These are phyloP conservation scores for Phytophthora ramorum DNA, from an alignment of 352 stramenopile species.

Conservation along the genomic window DNA sequence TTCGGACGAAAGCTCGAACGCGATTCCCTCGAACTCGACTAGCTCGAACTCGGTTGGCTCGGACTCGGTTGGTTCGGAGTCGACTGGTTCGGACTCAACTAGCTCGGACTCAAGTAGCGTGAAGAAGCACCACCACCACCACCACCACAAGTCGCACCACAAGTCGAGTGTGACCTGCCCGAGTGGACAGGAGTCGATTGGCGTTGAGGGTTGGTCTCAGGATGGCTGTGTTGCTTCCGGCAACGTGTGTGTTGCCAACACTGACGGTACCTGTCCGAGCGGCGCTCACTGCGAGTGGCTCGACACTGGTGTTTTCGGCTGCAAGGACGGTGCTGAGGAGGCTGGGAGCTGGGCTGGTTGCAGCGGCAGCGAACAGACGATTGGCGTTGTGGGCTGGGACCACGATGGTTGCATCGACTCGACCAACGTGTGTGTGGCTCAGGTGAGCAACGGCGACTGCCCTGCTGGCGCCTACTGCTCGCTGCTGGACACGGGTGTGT, in stretches of 20 bases:
- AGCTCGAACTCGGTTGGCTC: no score
- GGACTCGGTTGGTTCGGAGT: no score
- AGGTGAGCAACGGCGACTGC: conserved; percentile 13
- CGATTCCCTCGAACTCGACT: no score
- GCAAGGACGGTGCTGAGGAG: conserved; percentile 13
- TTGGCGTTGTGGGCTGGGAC: conserved; percentile 19
- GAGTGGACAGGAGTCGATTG: conserved; percentile 26
- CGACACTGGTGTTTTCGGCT: conserved; percentile 29
- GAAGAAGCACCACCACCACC: conserved; percentile 8
- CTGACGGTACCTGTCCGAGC: conserved; percentile 15
- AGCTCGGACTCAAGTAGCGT: no score
- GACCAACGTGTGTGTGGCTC: conserved; percentile 4
- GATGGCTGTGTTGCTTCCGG: conserved; percentile 14
- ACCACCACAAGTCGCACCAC: conserved; percentile 21
- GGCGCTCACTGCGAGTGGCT: conserved; percentile 25
- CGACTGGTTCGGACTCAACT: no score
- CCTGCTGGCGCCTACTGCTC: conserved; percentile 25
- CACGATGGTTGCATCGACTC: conserved; percentile 15
- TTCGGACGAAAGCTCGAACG: no score
- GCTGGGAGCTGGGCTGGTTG: conserved; percentile 11
- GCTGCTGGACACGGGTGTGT: conserved; percentile 31
- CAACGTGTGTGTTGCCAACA: conserved; percentile 25
- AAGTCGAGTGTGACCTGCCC: conserved; percentile 17
- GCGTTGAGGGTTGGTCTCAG: conserved; percentile 11
- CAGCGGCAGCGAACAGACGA: conserved; percentile 4